phyloP scores from a whole-genome alignment of 2,329 filamentous ascomycete genomes.

The Phyllosticta citriasiana region DNA sequence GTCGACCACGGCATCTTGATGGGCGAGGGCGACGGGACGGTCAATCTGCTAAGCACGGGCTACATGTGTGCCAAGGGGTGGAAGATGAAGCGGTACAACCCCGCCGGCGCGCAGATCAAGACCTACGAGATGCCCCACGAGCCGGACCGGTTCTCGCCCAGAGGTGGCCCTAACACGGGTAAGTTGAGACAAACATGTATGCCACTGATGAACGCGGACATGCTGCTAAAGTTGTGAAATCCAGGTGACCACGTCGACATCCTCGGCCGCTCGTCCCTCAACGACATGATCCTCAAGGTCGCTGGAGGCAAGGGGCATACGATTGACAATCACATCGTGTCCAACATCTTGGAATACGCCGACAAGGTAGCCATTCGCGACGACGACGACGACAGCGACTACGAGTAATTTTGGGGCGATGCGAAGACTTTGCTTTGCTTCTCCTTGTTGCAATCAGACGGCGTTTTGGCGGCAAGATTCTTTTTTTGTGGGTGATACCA shows the following conservation, averaged over 20 bases:
- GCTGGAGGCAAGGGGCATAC: slow-evolving; percentile 74
- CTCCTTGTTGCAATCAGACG: not conserved
- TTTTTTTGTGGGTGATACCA: not conserved
- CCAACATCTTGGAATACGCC: slow-evolving; percentile 73
- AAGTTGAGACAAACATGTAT: slow-evolving; percentile 14
- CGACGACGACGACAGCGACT: slow-evolving; percentile 17
- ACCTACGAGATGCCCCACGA: slow-evolving; percentile 96
- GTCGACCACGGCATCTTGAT: slow-evolving; percentile 85
- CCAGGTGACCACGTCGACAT: slow-evolving; percentile 91
- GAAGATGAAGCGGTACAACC: slow-evolving; percentile 90
- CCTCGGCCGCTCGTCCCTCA: slow-evolving; percentile 74
- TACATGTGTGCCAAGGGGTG: slow-evolving; percentile 98
- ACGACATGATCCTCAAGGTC: slow-evolving; percentile 79
- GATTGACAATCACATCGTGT: slow-evolving; percentile 68
- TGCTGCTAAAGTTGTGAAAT: not conserved
- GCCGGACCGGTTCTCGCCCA: slow-evolving; percentile 80
- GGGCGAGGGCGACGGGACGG: slow-evolving; percentile 92
- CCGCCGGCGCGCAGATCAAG: slow-evolving; percentile 67
- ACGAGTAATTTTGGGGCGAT: not conserved
- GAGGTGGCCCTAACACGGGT: slow-evolving; percentile 58
- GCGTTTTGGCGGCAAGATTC: not conserved
- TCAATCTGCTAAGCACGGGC: slow-evolving; percentile 80
- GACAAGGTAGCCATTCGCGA: slow-evolving; percentile 76
- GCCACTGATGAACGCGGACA: not conserved
- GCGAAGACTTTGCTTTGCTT: not conserved